A percentile compares a stretch with the other conserved stretches of the same genome.
Conservation (phyloP, 2,329 filamentous ascomycete species). For the Lasiodiplodia hormozganensis region DNA sequence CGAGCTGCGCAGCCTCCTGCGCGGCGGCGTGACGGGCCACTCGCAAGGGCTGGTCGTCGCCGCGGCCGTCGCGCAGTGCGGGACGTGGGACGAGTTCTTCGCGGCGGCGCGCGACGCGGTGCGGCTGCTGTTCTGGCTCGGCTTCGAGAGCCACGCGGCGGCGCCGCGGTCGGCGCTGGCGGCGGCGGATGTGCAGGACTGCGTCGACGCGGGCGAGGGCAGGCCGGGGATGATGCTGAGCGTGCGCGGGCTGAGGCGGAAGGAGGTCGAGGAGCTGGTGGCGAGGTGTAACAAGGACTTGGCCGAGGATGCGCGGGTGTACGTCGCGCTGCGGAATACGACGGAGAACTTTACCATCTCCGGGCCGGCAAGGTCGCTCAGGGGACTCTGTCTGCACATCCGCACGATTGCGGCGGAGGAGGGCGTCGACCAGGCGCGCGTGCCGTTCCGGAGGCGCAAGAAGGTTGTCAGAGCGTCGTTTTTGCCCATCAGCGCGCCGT, state of each 20-base stretch:
- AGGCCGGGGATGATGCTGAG: conserved; percentile 41
- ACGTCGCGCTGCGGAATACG: conserved; percentile 41
- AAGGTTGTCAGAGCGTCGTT: conserved; percentile 40
- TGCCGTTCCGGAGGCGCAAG: conserved; percentile 42
- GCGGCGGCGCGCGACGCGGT: conserved; percentile 38
- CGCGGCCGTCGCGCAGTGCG: conserved; percentile 42
- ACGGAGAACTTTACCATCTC: conserved; percentile 40
- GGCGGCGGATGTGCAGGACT: conserved; percentile 28
- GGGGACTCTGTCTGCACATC: conserved; percentile 8
- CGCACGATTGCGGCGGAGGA: neutral
- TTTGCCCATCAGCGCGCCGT: conserved; percentile 51
- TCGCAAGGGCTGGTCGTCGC: conserved; percentile 49
- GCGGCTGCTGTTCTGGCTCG: conserved; percentile 46
- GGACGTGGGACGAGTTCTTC: conserved; percentile 46
- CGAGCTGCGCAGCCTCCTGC: conserved; percentile 36
- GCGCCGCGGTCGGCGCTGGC: conserved; percentile 30
- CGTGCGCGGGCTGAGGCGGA: conserved; percentile 36
- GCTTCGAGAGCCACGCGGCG: conserved; percentile 38
- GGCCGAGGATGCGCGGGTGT: conserved; percentile 34
- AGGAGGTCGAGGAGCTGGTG: conserved; percentile 35
- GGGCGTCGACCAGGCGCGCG: conserved; percentile 35
- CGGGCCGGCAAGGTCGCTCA: conserved; percentile 40
- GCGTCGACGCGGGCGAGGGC: conserved; percentile 33
- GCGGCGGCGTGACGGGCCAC: conserved; percentile 44
- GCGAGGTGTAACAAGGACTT: conserved; percentile 37